Evolutionary conservation across 2,329 filamentous ascomycete species (phyloP).

Genomic region (Colletotrichum abscissum): DNA sequence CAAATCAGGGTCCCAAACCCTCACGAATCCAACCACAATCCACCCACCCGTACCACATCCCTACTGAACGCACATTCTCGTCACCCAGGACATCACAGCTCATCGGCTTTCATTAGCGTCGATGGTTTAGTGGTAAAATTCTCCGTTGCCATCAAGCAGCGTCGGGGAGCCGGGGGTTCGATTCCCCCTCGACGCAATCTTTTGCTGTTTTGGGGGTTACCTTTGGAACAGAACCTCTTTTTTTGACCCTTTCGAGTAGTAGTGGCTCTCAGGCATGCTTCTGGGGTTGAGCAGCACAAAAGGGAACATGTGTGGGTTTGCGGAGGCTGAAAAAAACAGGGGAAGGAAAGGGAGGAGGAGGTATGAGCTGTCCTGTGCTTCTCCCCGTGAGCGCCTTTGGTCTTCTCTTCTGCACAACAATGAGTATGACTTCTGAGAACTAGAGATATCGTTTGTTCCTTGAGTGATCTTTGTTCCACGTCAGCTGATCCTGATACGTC

Average conservation of each 20-base stretch:
- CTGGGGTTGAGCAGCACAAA: too few species aligned
- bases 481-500: too few species aligned
- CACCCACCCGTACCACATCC: neutral
- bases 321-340: neutral
- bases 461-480: too few species aligned
- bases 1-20: neutral
- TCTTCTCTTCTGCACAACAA: too few species aligned
- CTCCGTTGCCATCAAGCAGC: slow-evolving; percentile 14
- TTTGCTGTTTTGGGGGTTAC: neutral
- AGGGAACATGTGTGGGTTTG: neutral
- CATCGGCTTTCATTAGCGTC: neutral
- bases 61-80: accelerated
- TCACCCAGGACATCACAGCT: accelerated
- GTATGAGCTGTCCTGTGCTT: too few species aligned
- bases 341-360: too few species aligned
- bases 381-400: too few species aligned
- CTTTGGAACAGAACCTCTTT: neutral
- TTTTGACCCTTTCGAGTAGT: neutral
- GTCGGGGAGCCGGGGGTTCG: slow-evolving; percentile 18
- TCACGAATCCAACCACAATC: neutral
- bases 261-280: too few species aligned
- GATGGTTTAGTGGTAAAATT: slow-evolving; percentile 21
- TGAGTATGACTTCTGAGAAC: too few species aligned
- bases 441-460: too few species aligned
- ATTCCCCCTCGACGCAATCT: slow-evolving; percentile 5